A percentile compares a stretch with the other conserved stretches of the same genome.
These are phyloP conservation scores for Podospora pseudocomata DNA, from an alignment of 495 filamentous ascomycete genomes.

Conservation along the genomic window DNA sequence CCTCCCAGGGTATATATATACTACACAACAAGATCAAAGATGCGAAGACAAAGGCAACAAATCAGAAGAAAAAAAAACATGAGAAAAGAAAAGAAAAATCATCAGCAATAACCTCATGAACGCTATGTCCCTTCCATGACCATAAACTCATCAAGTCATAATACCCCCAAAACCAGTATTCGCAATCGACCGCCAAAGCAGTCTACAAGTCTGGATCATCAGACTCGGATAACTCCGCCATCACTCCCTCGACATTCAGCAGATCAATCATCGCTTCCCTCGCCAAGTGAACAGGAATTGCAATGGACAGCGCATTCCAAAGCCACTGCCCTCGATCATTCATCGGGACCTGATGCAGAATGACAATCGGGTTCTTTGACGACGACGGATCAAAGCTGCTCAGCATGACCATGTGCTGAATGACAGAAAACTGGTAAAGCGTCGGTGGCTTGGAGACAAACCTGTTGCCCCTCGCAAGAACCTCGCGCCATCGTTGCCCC, in stretches of 20 bases:
- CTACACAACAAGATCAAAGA: neutral
- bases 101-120: neutral
- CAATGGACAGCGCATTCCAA: slow-evolving; percentile 34
- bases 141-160: no score
- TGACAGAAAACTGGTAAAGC: slow-evolving; percentile 29
- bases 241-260: slow-evolving; percentile 10
- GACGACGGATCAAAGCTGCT: slow-evolving; percentile 25
- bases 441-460: slow-evolving; percentile 24
- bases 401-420: slow-evolving; percentile 30
- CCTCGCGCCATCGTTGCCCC: slow-evolving; percentile 21
- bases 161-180: neutral
- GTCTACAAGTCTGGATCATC: slow-evolving; percentile 28
- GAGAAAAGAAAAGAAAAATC: neutral
- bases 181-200: neutral
- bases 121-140: no score
- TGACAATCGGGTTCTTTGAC: slow-evolving; percentile 19
- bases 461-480: slow-evolving; percentile 7
- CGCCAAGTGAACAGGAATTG: slow-evolving; percentile 29
- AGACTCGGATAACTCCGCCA: neutral
- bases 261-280: slow-evolving; percentile 20
- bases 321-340: slow-evolving; percentile 31
- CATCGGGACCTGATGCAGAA: slow-evolving; percentile 22
- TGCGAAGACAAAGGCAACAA: neutral
- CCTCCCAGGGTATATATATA: neutral
- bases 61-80: neutral